Base-by-base conservation (phyloP, 139 green algal species). In the Closterium sp. region DNA sequence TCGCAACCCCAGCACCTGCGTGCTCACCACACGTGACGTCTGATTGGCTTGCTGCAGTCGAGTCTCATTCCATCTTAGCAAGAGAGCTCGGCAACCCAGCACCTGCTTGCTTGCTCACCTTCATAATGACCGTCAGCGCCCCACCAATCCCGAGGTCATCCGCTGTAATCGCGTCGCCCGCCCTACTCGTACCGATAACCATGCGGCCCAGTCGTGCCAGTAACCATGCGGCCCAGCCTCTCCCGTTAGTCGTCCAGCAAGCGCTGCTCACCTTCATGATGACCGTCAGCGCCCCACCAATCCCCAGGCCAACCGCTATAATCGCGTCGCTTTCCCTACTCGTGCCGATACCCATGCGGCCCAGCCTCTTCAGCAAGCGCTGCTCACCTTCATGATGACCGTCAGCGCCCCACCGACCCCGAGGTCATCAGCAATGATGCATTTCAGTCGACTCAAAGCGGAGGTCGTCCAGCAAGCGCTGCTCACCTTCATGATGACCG, bases 401-500 rank as follows among this genome's bases (percentile, higher is more conserved):
- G n/a, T n/a, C n/a, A n/a, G n/a, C n/a, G n/a, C n/a, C n/a, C n/a
- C n/a, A 99, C 91, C 89, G 94, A 95, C 4, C 95, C 97, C 34
- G 97, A 94, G 88, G 99, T 89, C n/a, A 97, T 98, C 87, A 99
- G 96, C 91, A 99, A n/a, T n/a, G n/a, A n/a, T n/a, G n/a, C n/a
- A n/a, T n/a, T n/a, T n/a, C n/a, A 88, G 85, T 88, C 31, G 21
- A 38, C 21, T 21, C 33, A 69, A 6, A 91, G 34, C 95, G n/a
- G n/a, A n/a, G n/a, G n/a, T n/a, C n/a, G n/a, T n/a, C n/a, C n/a
- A n/a, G n/a, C n/a, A n/a, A n/a, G n/a, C n/a, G n/a, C n/a, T n/a
- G n/a, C n/a, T n/a, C n/a, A n/a, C n/a, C n/a, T 98, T 98, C 96
- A 99, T 98, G 84, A 99, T 95, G 85, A 99, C 98, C n/a, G 97